Evolutionary conservation across 768 basidiomycete genomes (phyloP).

Genomic region (Suillus lakei): DNA sequence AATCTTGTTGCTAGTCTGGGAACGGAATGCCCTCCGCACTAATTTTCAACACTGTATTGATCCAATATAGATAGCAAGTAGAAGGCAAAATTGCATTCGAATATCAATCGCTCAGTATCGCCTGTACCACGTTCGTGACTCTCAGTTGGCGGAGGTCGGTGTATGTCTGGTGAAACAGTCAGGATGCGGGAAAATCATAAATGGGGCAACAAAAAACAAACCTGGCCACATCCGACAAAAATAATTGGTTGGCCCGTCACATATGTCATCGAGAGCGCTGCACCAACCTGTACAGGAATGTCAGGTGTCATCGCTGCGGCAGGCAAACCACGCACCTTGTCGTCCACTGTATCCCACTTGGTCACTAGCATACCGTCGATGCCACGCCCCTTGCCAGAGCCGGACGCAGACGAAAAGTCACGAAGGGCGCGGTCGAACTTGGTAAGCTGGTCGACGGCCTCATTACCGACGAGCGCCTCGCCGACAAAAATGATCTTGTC

Average conservation of each 20-base stretch:
- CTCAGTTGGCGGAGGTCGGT: slow-evolving; percentile 91
- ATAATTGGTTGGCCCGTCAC: slow-evolving; percentile 98
- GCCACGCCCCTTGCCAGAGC: slow-evolving; percentile 72
- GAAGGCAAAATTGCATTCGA: neutral
- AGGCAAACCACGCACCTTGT: slow-evolving; percentile 65
- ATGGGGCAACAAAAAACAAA: slow-evolving; percentile 37
- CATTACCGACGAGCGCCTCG: slow-evolving; percentile 97
- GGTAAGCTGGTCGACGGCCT: slow-evolving; percentile 95
- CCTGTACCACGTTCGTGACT: slow-evolving; percentile 92
- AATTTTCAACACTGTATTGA: neutral
- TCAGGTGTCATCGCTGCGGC: neutral
- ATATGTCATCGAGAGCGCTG: slow-evolving; percentile 98
- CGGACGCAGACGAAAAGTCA: slow-evolving; percentile 83
- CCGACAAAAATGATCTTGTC: slow-evolving; percentile 99
- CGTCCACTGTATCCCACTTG: slow-evolving; percentile 99
- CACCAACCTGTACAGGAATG: slow-evolving; percentile 74
- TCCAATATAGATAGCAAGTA: neutral
- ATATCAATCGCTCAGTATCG: slow-evolving; percentile 76
- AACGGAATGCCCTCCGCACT: too few relatives aligned
- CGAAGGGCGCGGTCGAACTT: slow-evolving; percentile 95
- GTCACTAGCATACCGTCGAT: slow-evolving; percentile 99
- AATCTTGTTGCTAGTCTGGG: too few relatives aligned
- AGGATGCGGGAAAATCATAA: neutral
- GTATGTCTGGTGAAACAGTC: slow-evolving; percentile 65
- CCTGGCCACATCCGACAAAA: slow-evolving; percentile 98